Evolutionary conservation across 306 rosid species (phyloP).

Genomic region (Prunus dulcis): DNA sequence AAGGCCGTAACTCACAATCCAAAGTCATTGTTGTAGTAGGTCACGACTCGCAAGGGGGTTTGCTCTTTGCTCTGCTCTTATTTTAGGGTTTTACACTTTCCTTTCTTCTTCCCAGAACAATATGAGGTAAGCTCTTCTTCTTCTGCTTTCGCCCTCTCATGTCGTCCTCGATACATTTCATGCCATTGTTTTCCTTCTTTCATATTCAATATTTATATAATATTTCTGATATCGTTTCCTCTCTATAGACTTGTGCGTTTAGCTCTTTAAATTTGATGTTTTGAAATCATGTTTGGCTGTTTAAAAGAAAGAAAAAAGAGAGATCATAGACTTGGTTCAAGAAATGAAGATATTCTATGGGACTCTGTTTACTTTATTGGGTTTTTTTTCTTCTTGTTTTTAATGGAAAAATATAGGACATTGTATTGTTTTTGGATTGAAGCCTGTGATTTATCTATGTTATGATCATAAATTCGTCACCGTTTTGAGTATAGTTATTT

Average conservation of each 20-base stretch:
- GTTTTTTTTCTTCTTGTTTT: neutral
- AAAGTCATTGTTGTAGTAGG: neutral
- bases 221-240: neutral
- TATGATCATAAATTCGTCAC: neutral
- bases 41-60: neutral
- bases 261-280: no score
- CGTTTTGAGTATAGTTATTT: neutral
- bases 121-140: conserved; percentile 7
- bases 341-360: neutral
- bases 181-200: neutral
- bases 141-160: neutral
- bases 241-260: neutral
- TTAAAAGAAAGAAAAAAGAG: neutral
- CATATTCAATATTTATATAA: neutral
- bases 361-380: neutral
- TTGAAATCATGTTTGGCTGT: neutral
- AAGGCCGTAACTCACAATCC: neutral
- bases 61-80: neutral
- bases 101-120: neutral
- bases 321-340: neutral
- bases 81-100: conserved; percentile 15
- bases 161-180: neutral
- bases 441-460: neutral
- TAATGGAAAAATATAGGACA: neutral
- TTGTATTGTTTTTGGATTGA: neutral